Percentiles rank a stretch among this genome's conserved stretches.
Evolutionary conservation across 139 green algal genomes (phyloP).

Genomic region (Micromonas commoda): DNA sequence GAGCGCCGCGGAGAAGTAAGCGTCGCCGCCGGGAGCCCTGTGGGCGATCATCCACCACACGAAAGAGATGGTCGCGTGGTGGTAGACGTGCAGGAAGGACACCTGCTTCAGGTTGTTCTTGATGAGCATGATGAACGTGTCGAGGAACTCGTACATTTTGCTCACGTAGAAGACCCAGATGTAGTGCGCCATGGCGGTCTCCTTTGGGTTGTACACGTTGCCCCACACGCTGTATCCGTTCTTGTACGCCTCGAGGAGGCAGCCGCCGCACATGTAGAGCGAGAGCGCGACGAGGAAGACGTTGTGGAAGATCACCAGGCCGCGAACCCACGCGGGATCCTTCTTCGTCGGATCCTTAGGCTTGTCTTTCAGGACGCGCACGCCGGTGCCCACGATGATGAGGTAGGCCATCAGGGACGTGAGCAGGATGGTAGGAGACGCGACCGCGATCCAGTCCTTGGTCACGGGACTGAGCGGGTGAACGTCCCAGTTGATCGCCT

Average conservation of each 20-base stretch:
- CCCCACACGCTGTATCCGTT: slow-evolving; percentile 46
- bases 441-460: not conserved
- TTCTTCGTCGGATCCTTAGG: not conserved
- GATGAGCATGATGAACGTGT: slow-evolving; percentile 61
- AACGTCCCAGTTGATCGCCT: not conserved
- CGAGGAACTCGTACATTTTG: slow-evolving; percentile 65
- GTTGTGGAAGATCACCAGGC: slow-evolving; percentile 53
- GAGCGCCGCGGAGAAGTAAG: slow-evolving; percentile 55
- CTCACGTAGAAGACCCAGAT: slow-evolving; percentile 64
- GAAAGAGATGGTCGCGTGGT: slow-evolving; percentile 60
- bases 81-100: slow-evolving; percentile 66
- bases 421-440: slow-evolving; percentile 1
- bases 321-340: slow-evolving; percentile 34
- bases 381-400: not conserved
- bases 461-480: slow-evolving; percentile 6
- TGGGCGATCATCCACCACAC: slow-evolving; percentile 64
- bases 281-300: slow-evolving; percentile 47
- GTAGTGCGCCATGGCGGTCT: slow-evolving; percentile 43
- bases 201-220: slow-evolving; percentile 38
- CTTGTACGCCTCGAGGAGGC: slow-evolving; percentile 35
- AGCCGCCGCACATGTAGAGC: slow-evolving; percentile 46
- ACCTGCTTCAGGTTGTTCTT: slow-evolving; percentile 60
- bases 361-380: not conserved
- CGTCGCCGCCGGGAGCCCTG: slow-evolving; percentile 53
- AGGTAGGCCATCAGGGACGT: not conserved